Evolutionary conservation across 2,329 filamentous ascomycete genomes (phyloP).

Genomic region (Trichocomaceae sp.): DNA sequence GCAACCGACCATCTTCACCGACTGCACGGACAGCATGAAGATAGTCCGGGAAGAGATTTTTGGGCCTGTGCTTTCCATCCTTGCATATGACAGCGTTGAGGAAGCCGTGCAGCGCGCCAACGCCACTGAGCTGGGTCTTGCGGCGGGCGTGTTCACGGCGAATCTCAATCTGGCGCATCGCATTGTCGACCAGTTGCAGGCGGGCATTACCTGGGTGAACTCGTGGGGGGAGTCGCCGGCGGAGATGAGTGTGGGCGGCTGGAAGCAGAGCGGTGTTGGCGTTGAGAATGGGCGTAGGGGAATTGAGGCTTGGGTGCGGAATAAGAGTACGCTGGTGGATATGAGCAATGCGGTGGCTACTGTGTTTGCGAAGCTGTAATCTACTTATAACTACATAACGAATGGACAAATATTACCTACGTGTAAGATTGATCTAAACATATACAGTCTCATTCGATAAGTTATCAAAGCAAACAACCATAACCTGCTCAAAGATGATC

Average conservation of each 20-base stretch:
- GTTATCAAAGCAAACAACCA: slow-evolving; percentile 1
- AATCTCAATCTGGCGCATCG: slow-evolving; percentile 68
- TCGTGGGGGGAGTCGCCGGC: slow-evolving; percentile 89
- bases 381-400: too few relatives aligned
- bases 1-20: slow-evolving; percentile 73
- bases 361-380: slow-evolving; percentile 65
- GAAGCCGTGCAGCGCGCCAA: slow-evolving; percentile 70
- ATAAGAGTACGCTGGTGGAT: slow-evolving; percentile 83
- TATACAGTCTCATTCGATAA: slow-evolving; percentile 13
- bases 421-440: slow-evolving; percentile 2
- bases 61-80: slow-evolving; percentile 76
- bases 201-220: slow-evolving; percentile 88
- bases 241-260: slow-evolving; percentile 87
- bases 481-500: slow-evolving; percentile 8
- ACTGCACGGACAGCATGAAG: slow-evolving; percentile 76
- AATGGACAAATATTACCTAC: too few relatives aligned
- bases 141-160: slow-evolving; percentile 74
- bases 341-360: slow-evolving; percentile 64
- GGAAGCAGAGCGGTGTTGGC: slow-evolving; percentile 84
- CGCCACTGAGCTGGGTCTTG: slow-evolving; percentile 68
- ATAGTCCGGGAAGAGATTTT: slow-evolving; percentile 82
- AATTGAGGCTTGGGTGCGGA: slow-evolving; percentile 73
- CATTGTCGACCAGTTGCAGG: slow-evolving; percentile 64
- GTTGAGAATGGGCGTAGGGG: slow-evolving; percentile 79
- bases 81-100: slow-evolving; percentile 64